A percentile compares a stretch with the other conserved stretches of the same genome.
These are phyloP conservation scores for Alternaria ethzedia DNA, from an alignment of 2,329 filamentous ascomycete genomes.

Conservation along the genomic window DNA sequence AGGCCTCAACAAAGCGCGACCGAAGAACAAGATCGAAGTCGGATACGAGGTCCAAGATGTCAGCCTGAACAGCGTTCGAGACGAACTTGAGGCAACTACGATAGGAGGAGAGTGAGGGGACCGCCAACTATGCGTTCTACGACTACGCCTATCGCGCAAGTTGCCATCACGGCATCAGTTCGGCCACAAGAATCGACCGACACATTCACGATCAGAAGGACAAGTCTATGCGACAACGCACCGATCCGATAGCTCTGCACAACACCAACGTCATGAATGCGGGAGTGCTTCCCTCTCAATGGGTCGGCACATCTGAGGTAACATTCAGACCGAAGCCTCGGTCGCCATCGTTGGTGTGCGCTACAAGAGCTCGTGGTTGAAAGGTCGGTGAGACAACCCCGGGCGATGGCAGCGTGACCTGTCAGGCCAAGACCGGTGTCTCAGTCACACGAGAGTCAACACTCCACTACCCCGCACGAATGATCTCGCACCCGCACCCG, in stretches of 20 bases:
- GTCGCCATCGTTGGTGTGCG: not conserved
- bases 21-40: conserved; percentile 48
- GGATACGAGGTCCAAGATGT: conserved; percentile 31
- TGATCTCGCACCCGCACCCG: not conserved
- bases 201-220: not conserved
- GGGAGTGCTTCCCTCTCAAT: not conserved
- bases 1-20: conserved; percentile 78
- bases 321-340: not conserved
- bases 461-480: conserved; percentile 9
- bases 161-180: not conserved
- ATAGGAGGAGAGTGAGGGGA: conserved; percentile 26
- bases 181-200: not conserved
- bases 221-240: not conserved
- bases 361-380: conserved; percentile 3
- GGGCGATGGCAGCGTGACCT: conserved; percentile 5
- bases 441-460: conserved; percentile 7
- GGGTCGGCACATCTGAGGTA: not conserved
- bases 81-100: conserved; percentile 29
- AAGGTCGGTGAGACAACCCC: conserved; percentile 3
- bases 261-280: not conserved
- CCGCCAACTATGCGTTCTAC: not conserved
- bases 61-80: conserved; percentile 27
- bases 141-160: not conserved
- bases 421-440: conserved; percentile 6
- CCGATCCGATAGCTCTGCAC: not conserved